Evolutionary conservation across 805 yeast genomes (phyloP), one percentile per base, ranked within the genome.

Genomic region (Nakazawaea ishiwadae): DNA sequence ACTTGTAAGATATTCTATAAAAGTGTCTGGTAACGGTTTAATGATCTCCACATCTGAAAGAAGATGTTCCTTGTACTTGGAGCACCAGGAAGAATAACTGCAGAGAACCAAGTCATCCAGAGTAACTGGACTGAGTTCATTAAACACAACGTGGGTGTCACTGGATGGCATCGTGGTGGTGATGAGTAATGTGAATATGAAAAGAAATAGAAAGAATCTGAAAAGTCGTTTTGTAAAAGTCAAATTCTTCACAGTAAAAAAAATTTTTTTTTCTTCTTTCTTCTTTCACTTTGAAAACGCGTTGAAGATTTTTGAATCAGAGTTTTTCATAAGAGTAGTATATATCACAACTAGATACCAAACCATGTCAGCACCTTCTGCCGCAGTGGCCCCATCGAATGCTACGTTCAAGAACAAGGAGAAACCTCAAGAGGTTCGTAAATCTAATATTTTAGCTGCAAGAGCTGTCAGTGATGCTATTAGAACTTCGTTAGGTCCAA

Each of bases 381-480:
- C 49, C 40, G 53, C 51, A 44, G 49, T 50, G 10, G 46, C 54
- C 16, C 80, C 85, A 17, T 81, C 89, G 29, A 88, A 88, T 65
- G 89, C 93, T 40, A 84, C 93, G 34, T 93, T 93, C 71, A 85
- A 80, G 56, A 90, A 90, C 66, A 88, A 81, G 61, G 96, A 90
- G 54, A 89, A 90, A 73, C 97, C 97, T 18, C 90, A 83, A 59
- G 97, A 90, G 64, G 96, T 89, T 40, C 83, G 97, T 48, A 80
- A 77, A 63, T 78, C 90, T 40, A 89, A 89, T 59, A 88, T 90
- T 51, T 71, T 84, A 48, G 96, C 96, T 3, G 97, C 96, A 5
- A 73, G 91, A 54, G 96, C 96, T 5, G 96, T 89, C 19, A 89
- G 96, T 3, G 96, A 89, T 63, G 96, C 96, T 36, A 86, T 89